A percentile compares a stretch with the other conserved stretches of the same genome.
Evolutionary conservation across 2,329 filamentous ascomycete genomes (phyloP).

Genomic region (Fusarium begoniae): DNA sequence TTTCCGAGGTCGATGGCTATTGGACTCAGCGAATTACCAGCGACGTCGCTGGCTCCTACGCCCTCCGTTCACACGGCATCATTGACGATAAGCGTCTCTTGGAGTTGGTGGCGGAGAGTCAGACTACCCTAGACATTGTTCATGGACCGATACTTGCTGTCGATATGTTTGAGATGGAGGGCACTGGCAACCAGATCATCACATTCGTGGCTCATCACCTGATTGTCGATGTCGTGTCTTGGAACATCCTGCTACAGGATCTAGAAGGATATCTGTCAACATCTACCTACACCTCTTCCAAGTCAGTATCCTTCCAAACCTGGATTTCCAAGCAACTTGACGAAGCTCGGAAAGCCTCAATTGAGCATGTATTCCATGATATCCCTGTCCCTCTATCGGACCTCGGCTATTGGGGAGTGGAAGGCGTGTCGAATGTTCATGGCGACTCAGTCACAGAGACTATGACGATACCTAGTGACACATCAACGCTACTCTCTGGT

Average conservation of each 20-base stretch:
- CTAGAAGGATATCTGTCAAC: conserved; percentile 47
- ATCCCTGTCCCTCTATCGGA: conserved; percentile 20
- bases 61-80: neutral
- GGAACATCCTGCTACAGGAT: conserved; percentile 51
- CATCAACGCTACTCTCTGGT: neutral
- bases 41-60: neutral
- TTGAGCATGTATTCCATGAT: conserved; percentile 21
- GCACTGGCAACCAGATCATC: conserved; percentile 26
- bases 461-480: neutral
- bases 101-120: conserved; percentile 2
- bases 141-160: neutral
- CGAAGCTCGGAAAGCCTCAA: neutral
- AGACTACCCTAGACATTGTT: conserved; percentile 1
- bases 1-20: neutral
- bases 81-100: neutral
- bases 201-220: conserved; percentile 49
- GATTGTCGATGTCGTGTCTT: conserved; percentile 57
- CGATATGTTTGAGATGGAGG: conserved; percentile 34
- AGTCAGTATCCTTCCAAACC: conserved; percentile 25
- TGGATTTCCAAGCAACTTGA: conserved; percentile 48
- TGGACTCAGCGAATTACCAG: conserved; percentile 24
- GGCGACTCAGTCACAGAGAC: conserved; percentile 10
- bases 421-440: conserved; percentile 20
- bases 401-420: conserved; percentile 43
- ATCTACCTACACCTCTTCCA: conserved; percentile 39